A percentile compares a stretch with the other conserved stretches of the same genome.
Conservation (phyloP, 441 rosid species). For the Mallotus repandus region DNA sequence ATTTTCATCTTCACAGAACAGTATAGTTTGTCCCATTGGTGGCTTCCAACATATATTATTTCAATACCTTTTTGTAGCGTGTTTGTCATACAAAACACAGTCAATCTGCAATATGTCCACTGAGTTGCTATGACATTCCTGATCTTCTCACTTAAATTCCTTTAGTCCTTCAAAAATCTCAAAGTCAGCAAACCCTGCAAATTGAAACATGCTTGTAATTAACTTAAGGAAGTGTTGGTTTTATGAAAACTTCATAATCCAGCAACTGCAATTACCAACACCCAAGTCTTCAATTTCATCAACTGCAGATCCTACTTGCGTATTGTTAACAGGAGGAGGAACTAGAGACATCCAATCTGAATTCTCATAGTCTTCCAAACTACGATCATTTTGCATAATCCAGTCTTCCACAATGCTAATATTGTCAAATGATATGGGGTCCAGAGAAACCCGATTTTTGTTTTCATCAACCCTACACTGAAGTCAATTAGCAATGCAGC, state of each 20-base stretch:
- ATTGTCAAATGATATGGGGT: conserved; percentile 52
- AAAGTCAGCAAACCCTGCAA: conserved; percentile 72
- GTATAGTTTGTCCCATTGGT: not conserved
- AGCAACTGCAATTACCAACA: conserved; percentile 46
- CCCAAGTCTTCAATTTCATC: conserved; percentile 64
- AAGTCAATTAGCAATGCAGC: conserved; percentile 19
- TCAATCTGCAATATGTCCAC: not conserved
- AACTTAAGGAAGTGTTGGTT: not conserved
- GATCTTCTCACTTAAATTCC: conserved; percentile 37
- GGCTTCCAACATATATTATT: not conserved
- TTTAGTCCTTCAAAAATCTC: conserved; percentile 62
- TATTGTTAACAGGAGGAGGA: conserved; percentile 36
- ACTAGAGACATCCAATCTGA: conserved; percentile 77
- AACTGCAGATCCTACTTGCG: conserved; percentile 35
- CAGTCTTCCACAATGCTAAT: conserved; percentile 62
- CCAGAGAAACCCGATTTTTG: conserved; percentile 39
- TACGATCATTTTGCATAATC: conserved; percentile 51
- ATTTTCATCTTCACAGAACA: not conserved
- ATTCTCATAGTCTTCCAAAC: conserved; percentile 46
- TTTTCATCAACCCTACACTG: conserved; percentile 35
- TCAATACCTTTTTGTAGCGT: conserved; percentile 7
- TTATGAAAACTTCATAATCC: not conserved
- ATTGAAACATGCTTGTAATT: conserved; percentile 11
- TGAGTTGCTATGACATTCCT: conserved; percentile 26
- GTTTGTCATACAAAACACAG: not conserved